phyloP scores from a whole-genome alignment of 495 filamentous ascomycete species.

The Neurospora tetrasperma region DNA sequence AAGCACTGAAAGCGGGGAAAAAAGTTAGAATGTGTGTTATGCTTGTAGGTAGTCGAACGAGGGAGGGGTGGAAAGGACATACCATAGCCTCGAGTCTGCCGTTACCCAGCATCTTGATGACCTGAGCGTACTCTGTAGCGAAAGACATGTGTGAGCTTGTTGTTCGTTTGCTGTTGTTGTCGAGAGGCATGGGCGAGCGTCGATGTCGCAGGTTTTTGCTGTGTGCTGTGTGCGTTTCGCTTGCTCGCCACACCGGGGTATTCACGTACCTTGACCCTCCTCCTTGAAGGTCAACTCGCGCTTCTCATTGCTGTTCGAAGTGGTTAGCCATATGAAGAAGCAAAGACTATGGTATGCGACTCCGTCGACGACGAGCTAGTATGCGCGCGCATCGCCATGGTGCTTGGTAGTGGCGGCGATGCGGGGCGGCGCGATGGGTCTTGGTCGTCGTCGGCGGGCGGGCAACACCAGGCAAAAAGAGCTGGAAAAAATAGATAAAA shows the following conservation, averaged over 20 bases:
- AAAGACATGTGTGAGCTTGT: constrained; percentile 11
- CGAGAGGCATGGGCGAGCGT: neutral
- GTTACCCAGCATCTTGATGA: constrained; percentile 97
- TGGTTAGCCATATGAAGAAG: neutral
- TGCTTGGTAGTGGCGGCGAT: neutral
- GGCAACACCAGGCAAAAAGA: neutral
- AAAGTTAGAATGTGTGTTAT: neutral
- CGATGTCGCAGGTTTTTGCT: neutral
- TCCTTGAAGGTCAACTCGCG: constrained; percentile 97
- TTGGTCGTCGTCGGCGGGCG: neutral
- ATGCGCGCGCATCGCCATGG: neutral
- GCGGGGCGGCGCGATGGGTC: neutral
- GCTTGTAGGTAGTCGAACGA: neutral
- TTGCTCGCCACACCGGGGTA: constrained; percentile 5
- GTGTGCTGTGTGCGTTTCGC: neutral
- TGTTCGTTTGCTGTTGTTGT: constrained; percentile 3
- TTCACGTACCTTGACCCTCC: constrained; percentile 71
- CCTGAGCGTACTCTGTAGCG: constrained; percentile 82
- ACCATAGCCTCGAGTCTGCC: constrained; percentile 77
- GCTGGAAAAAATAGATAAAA: neutral
- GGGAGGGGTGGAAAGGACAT: neutral
- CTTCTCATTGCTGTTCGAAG: constrained; percentile 74
- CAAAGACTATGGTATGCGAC: neutral
- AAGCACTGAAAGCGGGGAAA: constrained; percentile 88
- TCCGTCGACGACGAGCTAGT: neutral